Percentiles rank a stretch among this genome's conserved stretches.
Evolutionary conservation across 495 filamentous ascomycete genomes (phyloP).

Genomic region (Penicillium chermesinum): DNA sequence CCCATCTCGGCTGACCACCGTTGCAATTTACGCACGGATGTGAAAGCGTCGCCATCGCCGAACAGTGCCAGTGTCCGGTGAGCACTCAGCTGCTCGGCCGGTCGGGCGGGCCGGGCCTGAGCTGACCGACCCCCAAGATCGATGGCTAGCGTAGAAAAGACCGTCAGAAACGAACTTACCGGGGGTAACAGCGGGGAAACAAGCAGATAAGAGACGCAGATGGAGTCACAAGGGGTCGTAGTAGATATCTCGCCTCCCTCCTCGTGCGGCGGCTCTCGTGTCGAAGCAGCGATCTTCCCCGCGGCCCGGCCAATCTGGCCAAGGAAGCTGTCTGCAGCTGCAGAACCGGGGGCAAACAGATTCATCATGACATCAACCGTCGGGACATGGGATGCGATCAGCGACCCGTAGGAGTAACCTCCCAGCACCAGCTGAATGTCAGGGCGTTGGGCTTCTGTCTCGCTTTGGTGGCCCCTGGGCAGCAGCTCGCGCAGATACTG

Average conservation of each 20-base stretch:
- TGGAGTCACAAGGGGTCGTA: slow-evolving; percentile 9
- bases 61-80: slow-evolving; percentile 68
- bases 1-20: slow-evolving; percentile 63
- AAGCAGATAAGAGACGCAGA: slow-evolving; percentile 62
- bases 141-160: slow-evolving; percentile 41
- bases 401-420: slow-evolving; percentile 89
- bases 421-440: slow-evolving; percentile 52
- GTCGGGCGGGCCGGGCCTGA: slow-evolving; percentile 30
- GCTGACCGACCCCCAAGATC: slow-evolving; percentile 20
- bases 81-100: slow-evolving; percentile 49
- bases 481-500: slow-evolving; percentile 56
- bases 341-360: slow-evolving; percentile 46
- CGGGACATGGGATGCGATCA: slow-evolving; percentile 72
- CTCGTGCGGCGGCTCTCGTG: slow-evolving; percentile 28
- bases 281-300: slow-evolving; percentile 54
- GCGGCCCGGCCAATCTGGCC: slow-evolving; percentile 64
- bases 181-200: slow-evolving; percentile 74
- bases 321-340: slow-evolving; percentile 43
- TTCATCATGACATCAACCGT: slow-evolving; percentile 51
- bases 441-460: not conserved
- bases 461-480: not conserved
- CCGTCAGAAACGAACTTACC: slow-evolving; percentile 51
- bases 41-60: slow-evolving; percentile 70
- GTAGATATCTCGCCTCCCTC: slow-evolving; percentile 3
- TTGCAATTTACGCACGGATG: slow-evolving; percentile 59